A percentile compares a stretch with the other conserved stretches of the same genome.
Evolutionary conservation across 2,329 filamentous ascomycete species (phyloP).

Genomic region (Epichloe sylvatica): DNA sequence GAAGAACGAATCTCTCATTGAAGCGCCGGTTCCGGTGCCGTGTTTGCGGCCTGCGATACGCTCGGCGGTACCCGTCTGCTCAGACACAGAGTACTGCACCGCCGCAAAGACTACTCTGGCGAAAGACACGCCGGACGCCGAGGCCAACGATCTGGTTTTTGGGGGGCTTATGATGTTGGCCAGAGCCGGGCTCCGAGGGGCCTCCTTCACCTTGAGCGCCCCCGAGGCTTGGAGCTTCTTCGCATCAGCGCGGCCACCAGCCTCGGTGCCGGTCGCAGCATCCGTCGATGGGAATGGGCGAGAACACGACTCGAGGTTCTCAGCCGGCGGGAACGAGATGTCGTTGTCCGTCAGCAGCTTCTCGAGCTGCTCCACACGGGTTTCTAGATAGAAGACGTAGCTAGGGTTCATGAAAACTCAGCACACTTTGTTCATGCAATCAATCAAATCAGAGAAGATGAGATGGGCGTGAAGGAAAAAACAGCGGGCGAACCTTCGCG

Average conservation of each 20-base stretch:
- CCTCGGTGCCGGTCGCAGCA: conserved; percentile 7
- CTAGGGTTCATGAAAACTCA: conserved; percentile 26
- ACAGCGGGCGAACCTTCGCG: conserved; percentile 62
- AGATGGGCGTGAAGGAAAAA: no score
- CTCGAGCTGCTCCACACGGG: conserved; percentile 72
- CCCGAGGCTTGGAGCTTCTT: no score
- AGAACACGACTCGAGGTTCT: conserved; percentile 52
- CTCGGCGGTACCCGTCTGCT: conserved; percentile 36
- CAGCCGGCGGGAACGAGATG: conserved; percentile 57
- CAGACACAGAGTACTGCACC: conserved; percentile 58
- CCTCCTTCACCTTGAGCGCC: conserved; percentile 21
- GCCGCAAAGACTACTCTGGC: conserved; percentile 88
- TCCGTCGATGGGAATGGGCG: conserved; percentile 27
- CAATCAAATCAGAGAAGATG: not conserved
- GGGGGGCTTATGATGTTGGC: conserved; percentile 65
- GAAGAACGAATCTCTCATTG: conserved; percentile 92
- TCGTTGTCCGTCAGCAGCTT: conserved; percentile 53
- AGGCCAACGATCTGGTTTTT: conserved; percentile 69
- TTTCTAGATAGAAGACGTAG: conserved; percentile 92
- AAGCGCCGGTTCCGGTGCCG: conserved; percentile 45
- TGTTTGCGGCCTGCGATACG: conserved; percentile 12
- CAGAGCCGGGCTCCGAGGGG: conserved; percentile 32
- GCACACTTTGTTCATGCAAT: not conserved
- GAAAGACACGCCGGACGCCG: conserved; percentile 84
- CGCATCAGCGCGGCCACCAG: no score